Percentiles rank a stretch among this genome's conserved stretches.
phyloP scores from a whole-genome alignment of 1,139 yeast species.

The Pichia sp. region DNA sequence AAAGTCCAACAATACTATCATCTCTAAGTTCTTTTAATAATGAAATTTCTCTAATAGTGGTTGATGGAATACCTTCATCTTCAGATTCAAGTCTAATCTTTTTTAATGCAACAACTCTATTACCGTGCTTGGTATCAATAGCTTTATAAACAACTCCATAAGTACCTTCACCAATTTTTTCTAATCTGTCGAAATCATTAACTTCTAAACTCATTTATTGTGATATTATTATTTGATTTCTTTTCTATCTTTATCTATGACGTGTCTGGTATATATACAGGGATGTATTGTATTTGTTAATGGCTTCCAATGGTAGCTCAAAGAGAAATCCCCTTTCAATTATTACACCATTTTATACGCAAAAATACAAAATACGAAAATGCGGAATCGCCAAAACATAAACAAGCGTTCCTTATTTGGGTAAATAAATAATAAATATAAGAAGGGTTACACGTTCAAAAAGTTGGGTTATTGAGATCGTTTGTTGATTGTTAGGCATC shows the following conservation, averaged over 20 bases:
- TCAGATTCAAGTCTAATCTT: slow-evolving; percentile 94
- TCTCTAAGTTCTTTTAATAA: slow-evolving; percentile 87
- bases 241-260: no score
- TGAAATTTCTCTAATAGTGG: slow-evolving; percentile 95
- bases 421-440: neutral
- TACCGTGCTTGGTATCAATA: slow-evolving; percentile 78
- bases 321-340: neutral
- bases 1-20: slow-evolving; percentile 83
- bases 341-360: neutral
- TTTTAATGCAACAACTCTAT: slow-evolving; percentile 88
- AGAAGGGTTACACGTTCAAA: neutral
- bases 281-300: neutral
- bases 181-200: slow-evolving; percentile 86
- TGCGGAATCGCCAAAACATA: neutral
- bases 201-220: slow-evolving; percentile 48
- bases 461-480: no score
- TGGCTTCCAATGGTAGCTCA: neutral
- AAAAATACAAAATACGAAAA: neutral
- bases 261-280: neutral
- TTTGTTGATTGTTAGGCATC: neutral
- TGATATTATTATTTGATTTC: neutral
- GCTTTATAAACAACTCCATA: slow-evolving; percentile 98
- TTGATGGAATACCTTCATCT: slow-evolving; percentile 98
- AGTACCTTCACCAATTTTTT: slow-evolving; percentile 97
- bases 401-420: neutral